Conservation (phyloP, 306 rosid species). For the Senna tora region DNA sequence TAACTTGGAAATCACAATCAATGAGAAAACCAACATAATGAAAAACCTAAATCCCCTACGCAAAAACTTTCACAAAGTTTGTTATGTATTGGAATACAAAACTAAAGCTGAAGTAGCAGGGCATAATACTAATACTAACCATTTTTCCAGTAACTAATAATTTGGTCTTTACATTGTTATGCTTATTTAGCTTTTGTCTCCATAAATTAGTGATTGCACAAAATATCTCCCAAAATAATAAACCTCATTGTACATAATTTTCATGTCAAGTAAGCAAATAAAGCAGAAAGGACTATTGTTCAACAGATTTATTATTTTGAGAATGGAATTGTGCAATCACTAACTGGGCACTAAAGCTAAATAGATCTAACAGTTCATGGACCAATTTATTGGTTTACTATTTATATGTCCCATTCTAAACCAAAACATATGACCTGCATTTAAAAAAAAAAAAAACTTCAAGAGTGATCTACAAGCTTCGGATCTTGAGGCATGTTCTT, state of each 20-base stretch:
- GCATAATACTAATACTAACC: too few species aligned
- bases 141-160: neutral
- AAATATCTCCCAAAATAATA: neutral
- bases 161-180: too few species aligned
- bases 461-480: constrained; percentile 13
- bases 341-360: constrained; percentile 24
- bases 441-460: constrained; percentile 34
- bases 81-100: constrained; percentile 31
- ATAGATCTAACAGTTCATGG: constrained; percentile 26
- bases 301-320: too few species aligned
- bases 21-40: constrained; percentile 1
- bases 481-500: neutral
- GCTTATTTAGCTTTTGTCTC: too few species aligned
- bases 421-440: constrained; percentile 43
- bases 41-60: constrained; percentile 40
- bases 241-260: too few species aligned
- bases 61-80: constrained; percentile 40
- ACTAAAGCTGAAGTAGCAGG: too few species aligned
- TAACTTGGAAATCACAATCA: neutral
- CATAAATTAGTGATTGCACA: too few species aligned
- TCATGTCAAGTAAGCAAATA: too few species aligned
- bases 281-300: too few species aligned
- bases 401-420: constrained; percentile 40
- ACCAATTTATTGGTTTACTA: neutral
- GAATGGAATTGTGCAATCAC: too few species aligned